A percentile compares a stretch with the other conserved stretches of the same genome.
Conservation (phyloP, 108 stramenopile genomes). For the Bacterosira constricta region DNA sequence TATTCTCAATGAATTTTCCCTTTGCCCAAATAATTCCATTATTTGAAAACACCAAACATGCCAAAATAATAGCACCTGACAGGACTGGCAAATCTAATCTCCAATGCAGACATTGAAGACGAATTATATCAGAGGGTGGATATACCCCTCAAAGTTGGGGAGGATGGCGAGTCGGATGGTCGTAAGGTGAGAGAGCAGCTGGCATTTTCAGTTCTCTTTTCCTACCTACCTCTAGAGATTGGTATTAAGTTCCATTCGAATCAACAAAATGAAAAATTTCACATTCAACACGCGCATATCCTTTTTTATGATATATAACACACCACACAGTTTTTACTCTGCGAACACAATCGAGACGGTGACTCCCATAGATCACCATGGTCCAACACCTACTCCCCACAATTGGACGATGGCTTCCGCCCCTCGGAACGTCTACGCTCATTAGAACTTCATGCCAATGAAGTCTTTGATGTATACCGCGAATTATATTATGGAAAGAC, state of each 20-base stretch:
- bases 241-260: neutral
- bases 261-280: neutral
- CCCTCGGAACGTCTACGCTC: slow-evolving; percentile 41
- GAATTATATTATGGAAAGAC: slow-evolving; percentile 88
- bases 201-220: too few species aligned
- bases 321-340: slow-evolving; percentile 53
- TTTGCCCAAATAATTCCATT: too few species aligned
- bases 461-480: slow-evolving; percentile 91
- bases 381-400: slow-evolving; percentile 56
- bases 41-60: too few species aligned
- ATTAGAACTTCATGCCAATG: slow-evolving; percentile 77
- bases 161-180: neutral
- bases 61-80: neutral
- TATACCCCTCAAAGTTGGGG: neutral
- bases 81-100: neutral
- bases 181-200: too few species aligned
- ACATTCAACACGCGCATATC: neutral
- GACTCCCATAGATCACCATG: slow-evolving; percentile 62
- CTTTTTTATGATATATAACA: too few species aligned
- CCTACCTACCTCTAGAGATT: too few species aligned
- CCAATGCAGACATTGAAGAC: neutral
- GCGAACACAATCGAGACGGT: slow-evolving; percentile 50
- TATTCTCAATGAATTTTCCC: neutral
- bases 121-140: slow-evolving; percentile 1
- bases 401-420: slow-evolving; percentile 16